Percentiles rank a stretch among this genome's conserved stretches.
Conservation (phyloP, 495 filamentous ascomycete species). For the Beverwykella pulmonaria region DNA sequence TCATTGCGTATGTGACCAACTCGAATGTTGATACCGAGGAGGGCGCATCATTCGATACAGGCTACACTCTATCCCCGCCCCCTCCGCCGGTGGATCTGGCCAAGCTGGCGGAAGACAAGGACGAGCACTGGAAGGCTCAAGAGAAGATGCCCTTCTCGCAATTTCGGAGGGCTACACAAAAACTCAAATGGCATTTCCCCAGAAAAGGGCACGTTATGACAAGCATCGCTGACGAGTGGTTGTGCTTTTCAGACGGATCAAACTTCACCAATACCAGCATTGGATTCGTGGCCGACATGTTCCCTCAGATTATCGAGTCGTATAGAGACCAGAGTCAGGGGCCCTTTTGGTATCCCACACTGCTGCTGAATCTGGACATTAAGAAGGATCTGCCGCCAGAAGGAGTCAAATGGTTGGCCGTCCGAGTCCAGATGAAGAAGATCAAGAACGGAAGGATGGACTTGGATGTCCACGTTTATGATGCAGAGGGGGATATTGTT, state of each 20-base stretch:
- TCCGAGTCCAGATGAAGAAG: conserved; percentile 47
- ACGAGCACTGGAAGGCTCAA: conserved; percentile 50
- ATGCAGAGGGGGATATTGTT: conserved; percentile 47
- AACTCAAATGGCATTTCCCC: conserved; percentile 61
- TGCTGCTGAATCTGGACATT: conserved; percentile 58
- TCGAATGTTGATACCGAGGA: conserved; percentile 60
- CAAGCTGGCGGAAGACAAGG: conserved; percentile 46
- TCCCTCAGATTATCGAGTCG: conserved; percentile 60
- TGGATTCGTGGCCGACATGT: conserved; percentile 66
- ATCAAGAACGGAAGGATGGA: conserved; percentile 53
- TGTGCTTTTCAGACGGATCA: conserved; percentile 52
- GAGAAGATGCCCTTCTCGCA: conserved; percentile 48
- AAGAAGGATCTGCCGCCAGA: conserved; percentile 52
- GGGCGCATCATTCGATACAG: conserved; percentile 60
- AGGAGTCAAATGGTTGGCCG: conserved; percentile 50
- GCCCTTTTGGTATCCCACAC: conserved; percentile 76
- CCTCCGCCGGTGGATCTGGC: conserved; percentile 52
- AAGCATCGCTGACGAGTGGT: conserved; percentile 66
- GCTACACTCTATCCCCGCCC: conserved; percentile 53
- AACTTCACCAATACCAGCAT: conserved; percentile 51
- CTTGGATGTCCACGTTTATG: conserved; percentile 46
- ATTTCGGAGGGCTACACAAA: conserved; percentile 59
- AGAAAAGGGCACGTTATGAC: conserved; percentile 49
- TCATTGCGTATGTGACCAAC: conserved; percentile 71
- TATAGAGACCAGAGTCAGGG: conserved; percentile 39